Evolutionary conservation across 169 alveolate genomes (phyloP).

Genomic region (Cryptosporidium bovis): DNA sequence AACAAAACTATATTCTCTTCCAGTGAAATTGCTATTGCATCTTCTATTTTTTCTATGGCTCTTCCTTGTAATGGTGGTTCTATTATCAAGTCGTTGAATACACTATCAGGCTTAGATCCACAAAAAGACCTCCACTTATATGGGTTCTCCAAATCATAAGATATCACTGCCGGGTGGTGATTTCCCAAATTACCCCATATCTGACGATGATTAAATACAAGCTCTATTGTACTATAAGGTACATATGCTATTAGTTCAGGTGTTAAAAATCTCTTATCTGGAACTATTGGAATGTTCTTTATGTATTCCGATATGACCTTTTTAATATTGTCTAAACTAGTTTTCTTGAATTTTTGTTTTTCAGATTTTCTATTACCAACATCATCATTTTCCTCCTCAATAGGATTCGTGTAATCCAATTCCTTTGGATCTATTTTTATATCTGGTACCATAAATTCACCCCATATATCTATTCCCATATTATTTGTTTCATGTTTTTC

Average conservation of each 20-base stretch:
- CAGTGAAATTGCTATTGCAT: constrained; percentile 18
- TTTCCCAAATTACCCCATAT: constrained; percentile 88
- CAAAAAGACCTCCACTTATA: constrained; percentile 85
- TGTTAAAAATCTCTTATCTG: constrained; percentile 77
- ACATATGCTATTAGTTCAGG: constrained; percentile 81
- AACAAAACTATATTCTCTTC: constrained; percentile 56
- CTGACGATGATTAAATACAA: constrained; percentile 85
- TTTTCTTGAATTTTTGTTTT: constrained; percentile 75
- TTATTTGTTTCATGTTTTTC: constrained; percentile 38
- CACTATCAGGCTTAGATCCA: constrained; percentile 65
- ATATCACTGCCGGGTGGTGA: constrained; percentile 87
- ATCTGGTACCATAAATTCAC: constrained; percentile 73
- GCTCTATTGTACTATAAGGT: constrained; percentile 86
- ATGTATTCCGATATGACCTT: constrained; percentile 77
- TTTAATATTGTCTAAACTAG: constrained; percentile 72
- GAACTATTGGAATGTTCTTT: constrained; percentile 78
- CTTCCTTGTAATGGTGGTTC: constrained; percentile 74
- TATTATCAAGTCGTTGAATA: constrained; percentile 45
- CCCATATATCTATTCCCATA: constrained; percentile 72
- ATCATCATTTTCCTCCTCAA: constrained; percentile 40
- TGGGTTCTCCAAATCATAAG: constrained; percentile 83
- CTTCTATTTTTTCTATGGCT: constrained; percentile 64
- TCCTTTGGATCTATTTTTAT: constrained; percentile 48
- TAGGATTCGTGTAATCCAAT: constrained; percentile 34
- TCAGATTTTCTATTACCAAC: constrained; percentile 64